phyloP scores from a whole-genome alignment of 1,284 basidiomycete species.

The Somion occarium region DNA sequence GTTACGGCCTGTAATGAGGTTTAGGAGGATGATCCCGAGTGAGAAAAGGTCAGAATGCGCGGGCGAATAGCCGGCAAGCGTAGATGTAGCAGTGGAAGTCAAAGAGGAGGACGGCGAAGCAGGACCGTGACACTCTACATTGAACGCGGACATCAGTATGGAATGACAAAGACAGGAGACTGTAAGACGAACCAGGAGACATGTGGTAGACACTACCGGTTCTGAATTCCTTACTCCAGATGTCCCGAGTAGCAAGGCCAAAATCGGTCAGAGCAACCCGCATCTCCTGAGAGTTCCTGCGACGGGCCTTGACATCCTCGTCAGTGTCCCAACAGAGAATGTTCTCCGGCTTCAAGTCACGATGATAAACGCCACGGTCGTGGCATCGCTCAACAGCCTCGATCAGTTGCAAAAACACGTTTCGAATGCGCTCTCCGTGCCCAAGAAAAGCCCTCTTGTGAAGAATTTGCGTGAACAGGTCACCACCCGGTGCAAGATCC shows the following conservation, averaged over 20 bases:
- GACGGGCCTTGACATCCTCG: conserved; percentile 25
- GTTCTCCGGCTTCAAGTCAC: conserved; percentile 98
- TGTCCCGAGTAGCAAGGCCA: conserved; percentile 92
- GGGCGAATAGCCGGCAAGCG: conserved; percentile 63
- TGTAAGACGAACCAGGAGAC: conserved; percentile 72
- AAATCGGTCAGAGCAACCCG: conserved; percentile 93
- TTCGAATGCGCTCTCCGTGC: conserved; percentile 78
- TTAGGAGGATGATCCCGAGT: conserved; percentile 92
- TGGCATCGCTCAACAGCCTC: conserved; percentile 92
- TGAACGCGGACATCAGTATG: conserved; percentile 9
- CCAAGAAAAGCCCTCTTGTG: conserved; percentile 72
- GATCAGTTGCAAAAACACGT: conserved; percentile 88
- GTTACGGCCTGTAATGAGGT: conserved; percentile 92
- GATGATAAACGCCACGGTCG: conserved; percentile 88
- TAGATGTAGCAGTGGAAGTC: conserved; percentile 45
- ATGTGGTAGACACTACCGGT: conserved; percentile 97
- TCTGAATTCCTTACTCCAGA: conserved; percentile 86
- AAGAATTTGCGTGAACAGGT: conserved; percentile 87
- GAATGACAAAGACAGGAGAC: conserved; percentile 8
- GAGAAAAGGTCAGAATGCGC: conserved; percentile 96
- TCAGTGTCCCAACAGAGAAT: conserved; percentile 86
- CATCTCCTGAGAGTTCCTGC: background rate
- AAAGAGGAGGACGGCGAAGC: no score
- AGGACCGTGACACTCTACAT: conserved; percentile 87
- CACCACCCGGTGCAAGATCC: conserved; percentile 78